Evolutionary conservation across 2,329 filamentous ascomycete species (phyloP), one percentile per base, ranked within the genome.

Genomic region (Penicillium glabrum): DNA sequence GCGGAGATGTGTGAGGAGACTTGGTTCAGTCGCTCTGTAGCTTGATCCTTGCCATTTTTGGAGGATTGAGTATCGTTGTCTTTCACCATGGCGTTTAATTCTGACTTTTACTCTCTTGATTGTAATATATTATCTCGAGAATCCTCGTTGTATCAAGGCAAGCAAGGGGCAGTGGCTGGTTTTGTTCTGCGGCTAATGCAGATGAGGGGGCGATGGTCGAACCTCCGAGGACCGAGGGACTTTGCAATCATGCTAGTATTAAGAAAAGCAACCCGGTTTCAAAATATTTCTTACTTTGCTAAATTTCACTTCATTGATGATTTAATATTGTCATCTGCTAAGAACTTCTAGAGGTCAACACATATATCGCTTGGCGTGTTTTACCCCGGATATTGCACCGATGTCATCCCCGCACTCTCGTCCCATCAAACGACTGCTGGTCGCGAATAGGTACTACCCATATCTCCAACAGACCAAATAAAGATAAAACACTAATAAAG

Each of bases 361-460:
- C 19, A 23, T 13, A 41, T 11, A 41, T 41, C 8, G 16, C 29
- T 6, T 24, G 5, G 8, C 10, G 11, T 13, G 5, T 48, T 37
- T n/a, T 41, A 23, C 45, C 27, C 10, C 45, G 10, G 23, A 48
- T 31, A 16, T 50, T 53, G 27, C 41, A 26, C 24, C 52, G 45
- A 58, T 70, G 67, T 53, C 62, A 53, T 56, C 59, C 53, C 62
- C 65, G 48, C 67, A 69, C 59, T 61, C 68, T 43, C 59, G 69
- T 23, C 71, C 73, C 1, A 81, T 85, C 51, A 78, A 76, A 53
- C 78, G 80, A 24, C 75, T 85, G 5, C 74, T 86, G 6, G 68
- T 85, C 49, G 79, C 81, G 19, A 85, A 85, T 62, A 80, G 80
- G 81, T 82, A 67, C 21, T 51, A 43, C 39, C 35, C 50, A 21